These are phyloP conservation scores for Pholiota molesta DNA, from an alignment of 768 basidiomycete genomes.

Conservation along the genomic window DNA sequence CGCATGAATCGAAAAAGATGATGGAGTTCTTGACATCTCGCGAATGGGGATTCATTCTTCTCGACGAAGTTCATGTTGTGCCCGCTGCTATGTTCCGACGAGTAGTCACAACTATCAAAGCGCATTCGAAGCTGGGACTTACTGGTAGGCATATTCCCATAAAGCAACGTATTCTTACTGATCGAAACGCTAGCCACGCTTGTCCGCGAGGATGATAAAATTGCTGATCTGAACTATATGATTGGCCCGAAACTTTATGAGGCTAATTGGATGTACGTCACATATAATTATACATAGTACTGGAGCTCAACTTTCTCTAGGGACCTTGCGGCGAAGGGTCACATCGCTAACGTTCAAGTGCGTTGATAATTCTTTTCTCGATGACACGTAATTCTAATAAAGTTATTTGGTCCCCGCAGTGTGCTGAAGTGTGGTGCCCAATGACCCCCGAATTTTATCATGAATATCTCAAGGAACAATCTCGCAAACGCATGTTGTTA, in stretches of 20 bases:
- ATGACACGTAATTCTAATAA: constrained; percentile 6
- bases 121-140: constrained; percentile 96
- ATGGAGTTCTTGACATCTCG: constrained; percentile 99
- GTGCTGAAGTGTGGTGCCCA: constrained; percentile 99
- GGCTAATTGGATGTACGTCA: constrained; percentile 92
- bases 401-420: constrained; percentile 47
- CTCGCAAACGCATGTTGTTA: constrained; percentile 91
- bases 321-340: constrained; percentile 98
- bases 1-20: constrained; percentile 99
- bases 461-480: constrained; percentile 92
- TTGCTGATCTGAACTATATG: constrained; percentile 97
- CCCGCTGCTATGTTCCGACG: constrained; percentile 98
- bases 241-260: constrained; percentile 99
- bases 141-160: constrained; percentile 62
- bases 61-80: constrained; percentile 99
- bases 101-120: constrained; percentile 98
- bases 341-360: constrained; percentile 99
- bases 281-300: constrained; percentile 5
- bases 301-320: constrained; percentile 30
- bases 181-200: constrained; percentile 71
- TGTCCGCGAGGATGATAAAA: constrained; percentile 99
- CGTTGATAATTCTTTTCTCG: constrained; percentile 22
- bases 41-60: constrained; percentile 97
- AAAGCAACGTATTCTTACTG: not conserved
- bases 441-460: constrained; percentile 99